A percentile compares a stretch with the other conserved stretches of the same genome.
Conservation (phyloP, 2,329 filamentous ascomycete species). For the Ceratocystis huliohia region DNA sequence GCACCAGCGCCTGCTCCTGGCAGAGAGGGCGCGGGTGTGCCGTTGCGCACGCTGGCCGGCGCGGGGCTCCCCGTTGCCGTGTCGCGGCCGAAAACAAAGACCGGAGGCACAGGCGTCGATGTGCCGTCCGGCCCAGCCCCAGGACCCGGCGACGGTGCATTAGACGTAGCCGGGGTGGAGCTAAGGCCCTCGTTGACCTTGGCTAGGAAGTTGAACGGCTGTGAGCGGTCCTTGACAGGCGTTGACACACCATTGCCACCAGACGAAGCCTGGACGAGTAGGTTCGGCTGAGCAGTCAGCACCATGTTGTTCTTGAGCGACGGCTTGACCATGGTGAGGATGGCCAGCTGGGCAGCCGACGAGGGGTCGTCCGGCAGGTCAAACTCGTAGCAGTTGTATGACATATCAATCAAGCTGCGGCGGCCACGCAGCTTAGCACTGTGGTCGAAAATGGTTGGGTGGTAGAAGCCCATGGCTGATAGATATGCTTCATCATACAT, state of each 20-base stretch:
- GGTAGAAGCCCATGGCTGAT: constrained; percentile 90
- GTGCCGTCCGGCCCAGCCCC: constrained; percentile 60
- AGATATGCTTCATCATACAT: constrained; percentile 92
- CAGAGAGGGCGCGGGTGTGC: constrained; percentile 31
- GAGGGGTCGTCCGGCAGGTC: constrained; percentile 76
- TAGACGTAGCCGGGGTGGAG: constrained; percentile 70
- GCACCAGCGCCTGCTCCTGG: neutral
- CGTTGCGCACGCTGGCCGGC: constrained; percentile 39
- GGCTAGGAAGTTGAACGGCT: constrained; percentile 56
- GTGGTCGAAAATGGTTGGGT: constrained; percentile 76
- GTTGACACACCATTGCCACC: constrained; percentile 38
- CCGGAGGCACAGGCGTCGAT: constrained; percentile 49
- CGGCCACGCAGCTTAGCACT: constrained; percentile 65
- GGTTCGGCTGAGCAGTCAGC: constrained; percentile 29
- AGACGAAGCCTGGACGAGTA: constrained; percentile 32
- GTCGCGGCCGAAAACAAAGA: constrained; percentile 40
- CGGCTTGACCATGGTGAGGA: constrained; percentile 47
- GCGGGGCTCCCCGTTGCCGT: constrained; percentile 40
- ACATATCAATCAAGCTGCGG: constrained; percentile 70
- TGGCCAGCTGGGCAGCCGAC: constrained; percentile 67
- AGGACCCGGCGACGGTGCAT: constrained; percentile 75
- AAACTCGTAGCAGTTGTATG: constrained; percentile 86
- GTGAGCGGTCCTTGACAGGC: constrained; percentile 49
- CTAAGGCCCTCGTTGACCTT: constrained; percentile 56
- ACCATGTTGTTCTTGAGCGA: constrained; percentile 34